A percentile compares a stretch with the other conserved stretches of the same genome.
Conservation (phyloP, 345 rosid genomes). For the Corchorus olitorius region DNA sequence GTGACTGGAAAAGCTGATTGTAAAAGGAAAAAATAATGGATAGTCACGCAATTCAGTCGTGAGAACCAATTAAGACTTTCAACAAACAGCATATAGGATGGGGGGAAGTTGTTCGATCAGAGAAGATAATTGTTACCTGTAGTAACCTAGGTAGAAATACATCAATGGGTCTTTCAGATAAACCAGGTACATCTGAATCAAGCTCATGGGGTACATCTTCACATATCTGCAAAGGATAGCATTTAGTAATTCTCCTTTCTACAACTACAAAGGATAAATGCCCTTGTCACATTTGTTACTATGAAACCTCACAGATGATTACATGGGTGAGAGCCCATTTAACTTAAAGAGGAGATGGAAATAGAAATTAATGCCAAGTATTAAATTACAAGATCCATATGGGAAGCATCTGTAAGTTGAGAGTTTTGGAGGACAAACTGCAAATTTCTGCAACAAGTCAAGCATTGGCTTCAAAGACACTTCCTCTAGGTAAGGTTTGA, state of each 20-base stretch:
- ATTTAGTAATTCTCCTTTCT: not conserved
- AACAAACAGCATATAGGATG: not conserved
- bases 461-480: not conserved
- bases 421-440: not conserved
- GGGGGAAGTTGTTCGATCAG: not conserved
- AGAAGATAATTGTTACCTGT: conserved; percentile 48
- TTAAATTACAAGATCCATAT: not conserved
- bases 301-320: too few relatives aligned
- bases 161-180: conserved; percentile 80
- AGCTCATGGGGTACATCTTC: conserved; percentile 89
- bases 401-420: not conserved
- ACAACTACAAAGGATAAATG: too few relatives aligned
- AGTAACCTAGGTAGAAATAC: conserved; percentile 73
- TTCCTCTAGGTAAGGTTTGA: not conserved
- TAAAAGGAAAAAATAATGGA: conserved; percentile 22
- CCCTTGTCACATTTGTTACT: too few relatives aligned
- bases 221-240: conserved; percentile 52
- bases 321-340: too few relatives aligned
- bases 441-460: not conserved
- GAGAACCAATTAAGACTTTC: not conserved
- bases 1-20: conserved; percentile 83
- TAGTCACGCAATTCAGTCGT: not conserved
- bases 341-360: too few relatives aligned
- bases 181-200: conserved; percentile 83
- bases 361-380: not conserved